Base-by-base conservation (phyloP, 2,329 filamentous ascomycete species). In the Colletotrichum orbiculare region DNA sequence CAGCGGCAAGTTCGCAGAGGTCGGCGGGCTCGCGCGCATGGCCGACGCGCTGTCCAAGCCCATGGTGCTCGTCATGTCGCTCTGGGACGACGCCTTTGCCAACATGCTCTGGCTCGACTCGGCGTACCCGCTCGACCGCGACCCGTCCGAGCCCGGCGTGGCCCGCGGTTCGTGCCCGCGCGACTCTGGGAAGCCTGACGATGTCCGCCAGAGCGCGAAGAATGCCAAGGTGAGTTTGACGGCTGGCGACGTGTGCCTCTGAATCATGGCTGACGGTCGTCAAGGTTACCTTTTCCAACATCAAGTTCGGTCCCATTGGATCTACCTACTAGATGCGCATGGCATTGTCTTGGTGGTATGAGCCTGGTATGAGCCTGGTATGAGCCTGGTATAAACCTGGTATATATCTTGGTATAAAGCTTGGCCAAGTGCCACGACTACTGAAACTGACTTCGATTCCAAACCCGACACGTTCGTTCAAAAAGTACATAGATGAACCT, bases 31-130 rank as follows among this genome's bases (percentile, higher is more conserved):
- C 67, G 72, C 78, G 9, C 73, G 73, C 37, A 86, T 89, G 81
- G 82, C 82, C 69, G 68, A 78, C 2, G 86, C 84, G 25, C 74
- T 89, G 54, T 75, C 75, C 7, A 71, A 81, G 60, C 87, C 87
- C 48, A 86, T 89, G 83, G 87, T 89, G 38, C 81, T 90, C 15
- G 87, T 89, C 70, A 82, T 89, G 82, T 83, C 79, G 39, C 78
- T 87, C 69, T 87, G 85, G 85, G 87, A 89, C 70, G 87, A 90
- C 76, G 70, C 38, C 39, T 62, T 54, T 45, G 45, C 52, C 52
- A 62, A 56, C 43, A 62, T 62, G 59, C 84, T 90, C 72, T 93
- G 90, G 91, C 85, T 93, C 71, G 90, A 92, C 81, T 86, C 85
- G 66, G 84, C 79, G 73, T 90, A 85, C 80, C 89, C 89, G 49